Evolutionary conservation across 2,329 filamentous ascomycete species (phyloP).

Genomic region (Nemania bipapillata): DNA sequence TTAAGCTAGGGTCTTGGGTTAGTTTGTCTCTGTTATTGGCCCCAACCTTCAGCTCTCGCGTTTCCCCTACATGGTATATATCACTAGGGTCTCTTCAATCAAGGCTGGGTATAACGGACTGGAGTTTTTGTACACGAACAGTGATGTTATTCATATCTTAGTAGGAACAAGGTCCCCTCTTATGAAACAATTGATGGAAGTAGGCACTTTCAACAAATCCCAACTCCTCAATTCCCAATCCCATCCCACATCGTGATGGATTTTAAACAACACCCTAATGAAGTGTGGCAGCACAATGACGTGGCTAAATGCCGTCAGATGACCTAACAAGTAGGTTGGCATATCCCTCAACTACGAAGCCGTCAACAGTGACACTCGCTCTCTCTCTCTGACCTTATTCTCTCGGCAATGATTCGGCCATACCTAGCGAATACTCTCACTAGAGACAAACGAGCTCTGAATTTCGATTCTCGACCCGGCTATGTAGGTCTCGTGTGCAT

Average conservation of each 20-base stretch:
- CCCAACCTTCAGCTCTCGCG: constrained; percentile 2
- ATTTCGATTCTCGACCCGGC: not conserved
- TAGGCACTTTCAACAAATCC: not conserved
- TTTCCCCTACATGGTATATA: not conserved
- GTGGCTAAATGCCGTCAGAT: not conserved
- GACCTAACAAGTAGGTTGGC: not conserved
- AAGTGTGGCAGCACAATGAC: not conserved
- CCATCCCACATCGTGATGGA: not conserved
- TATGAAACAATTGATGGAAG: not conserved
- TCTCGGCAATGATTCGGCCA: not conserved
- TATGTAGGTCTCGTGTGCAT: not conserved
- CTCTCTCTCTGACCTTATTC: not conserved
- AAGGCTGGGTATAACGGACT: not conserved
- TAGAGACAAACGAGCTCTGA: not conserved
- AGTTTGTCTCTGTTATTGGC: constrained; percentile 19
- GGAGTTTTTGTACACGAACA: not conserved
- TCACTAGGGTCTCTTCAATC: not conserved
- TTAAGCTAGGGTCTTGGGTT: not conserved
- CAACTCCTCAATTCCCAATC: not conserved
- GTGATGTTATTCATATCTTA: not conserved
- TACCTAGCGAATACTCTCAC: not conserved
- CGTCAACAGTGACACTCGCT: not conserved
- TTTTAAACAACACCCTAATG: not conserved
- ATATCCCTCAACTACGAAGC: not conserved
- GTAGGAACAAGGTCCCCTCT: not conserved